Base-by-base conservation (phyloP, 768 basidiomycete genomes). In the Tephrocybe sp. region DNA sequence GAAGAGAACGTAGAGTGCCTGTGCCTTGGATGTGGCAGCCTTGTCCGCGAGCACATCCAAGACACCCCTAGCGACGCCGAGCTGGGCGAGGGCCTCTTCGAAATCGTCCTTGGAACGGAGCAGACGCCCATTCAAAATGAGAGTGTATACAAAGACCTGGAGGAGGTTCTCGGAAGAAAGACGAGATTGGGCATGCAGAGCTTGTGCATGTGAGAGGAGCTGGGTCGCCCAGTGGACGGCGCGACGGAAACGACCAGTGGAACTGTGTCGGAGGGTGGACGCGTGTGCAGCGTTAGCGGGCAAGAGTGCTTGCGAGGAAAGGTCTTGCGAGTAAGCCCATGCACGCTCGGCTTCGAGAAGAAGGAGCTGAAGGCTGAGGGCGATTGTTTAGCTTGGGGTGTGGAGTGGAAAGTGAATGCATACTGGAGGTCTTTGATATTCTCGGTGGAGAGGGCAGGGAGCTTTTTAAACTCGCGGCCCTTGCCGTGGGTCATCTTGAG, bases 341-440 rank as follows among this genome's bases (percentile, higher is more conserved):
- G 93, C 90, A 38, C 96, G 84, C 66, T 98, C 96, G 8, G 93
- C 83, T 65, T 97, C 93, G 61, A 94, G 86, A 8, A 98, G 77
- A 40, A 94, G 71, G 10, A 97, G 78, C 59, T 95, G 87, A 4
- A 95, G 77, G 60, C 90, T 93, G 48, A 47, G 38, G 33, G 21
- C 43, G 48, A 41, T 39, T 32, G 30, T 44, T 52, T 50, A 55
- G 34, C 53, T 48, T 28, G 7, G 23, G 50, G 43, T 15, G 53
- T 40, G 15, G 4, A 9, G 39, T 32, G n/a, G 23, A 48, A 26
- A 15, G 25, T 51, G 18, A 2, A 24, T 44, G 9, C 87, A 67
- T 64, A 96, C 95, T 94, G 88, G 70, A 87, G 90, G 58, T 92
- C 90, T 65, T 85, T 89, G 56, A 90, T 76, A 45, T 71, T 78